Conservation (phyloP, 139 green algal species). For the Tetraselmis striata region DNA sequence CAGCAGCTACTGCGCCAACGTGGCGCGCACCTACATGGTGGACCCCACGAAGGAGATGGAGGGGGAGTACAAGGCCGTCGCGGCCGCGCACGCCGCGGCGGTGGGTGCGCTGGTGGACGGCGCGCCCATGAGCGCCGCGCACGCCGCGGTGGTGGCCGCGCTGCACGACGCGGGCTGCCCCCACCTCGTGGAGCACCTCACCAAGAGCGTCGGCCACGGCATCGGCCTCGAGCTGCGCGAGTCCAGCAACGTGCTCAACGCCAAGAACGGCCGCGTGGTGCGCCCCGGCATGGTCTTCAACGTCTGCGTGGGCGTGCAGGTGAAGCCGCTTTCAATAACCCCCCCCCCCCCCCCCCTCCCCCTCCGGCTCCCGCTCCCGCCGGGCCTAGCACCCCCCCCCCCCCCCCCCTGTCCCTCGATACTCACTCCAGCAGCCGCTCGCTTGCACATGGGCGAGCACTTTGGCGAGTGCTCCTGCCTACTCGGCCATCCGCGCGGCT, state of each 20-base stretch:
- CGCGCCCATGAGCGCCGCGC: constrained; percentile 47
- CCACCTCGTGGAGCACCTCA: constrained; percentile 62
- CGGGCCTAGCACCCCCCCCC: no score
- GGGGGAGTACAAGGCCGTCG: constrained; percentile 21
- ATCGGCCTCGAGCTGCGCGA: constrained; percentile 89
- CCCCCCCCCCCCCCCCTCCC: no score
- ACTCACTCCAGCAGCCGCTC: no score
- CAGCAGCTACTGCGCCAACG: constrained; percentile 88
- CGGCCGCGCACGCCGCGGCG: constrained; percentile 66
- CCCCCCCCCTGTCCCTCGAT: no score
- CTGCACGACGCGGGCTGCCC: constrained; percentile 45
- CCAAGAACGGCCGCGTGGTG: constrained; percentile 38
- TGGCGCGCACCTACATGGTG: constrained; percentile 84
- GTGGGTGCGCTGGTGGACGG: constrained; percentile 66
- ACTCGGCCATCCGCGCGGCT: background rate
- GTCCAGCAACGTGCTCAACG: constrained; percentile 32
- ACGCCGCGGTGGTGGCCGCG: constrained; percentile 60
- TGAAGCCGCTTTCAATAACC: constrained; percentile 18
- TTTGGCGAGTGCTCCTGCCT: background rate
- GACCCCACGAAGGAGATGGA: constrained; percentile 63
- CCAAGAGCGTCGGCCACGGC: constrained; percentile 79
- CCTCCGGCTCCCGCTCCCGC: no score
- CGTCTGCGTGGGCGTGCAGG: constrained; percentile 40
- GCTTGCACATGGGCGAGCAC: background rate
- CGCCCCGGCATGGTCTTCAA: constrained; percentile 63